These are phyloP conservation scores for Tubosaeta sp. DNA, from an alignment of 768 basidiomycete genomes.

Conservation along the genomic window DNA sequence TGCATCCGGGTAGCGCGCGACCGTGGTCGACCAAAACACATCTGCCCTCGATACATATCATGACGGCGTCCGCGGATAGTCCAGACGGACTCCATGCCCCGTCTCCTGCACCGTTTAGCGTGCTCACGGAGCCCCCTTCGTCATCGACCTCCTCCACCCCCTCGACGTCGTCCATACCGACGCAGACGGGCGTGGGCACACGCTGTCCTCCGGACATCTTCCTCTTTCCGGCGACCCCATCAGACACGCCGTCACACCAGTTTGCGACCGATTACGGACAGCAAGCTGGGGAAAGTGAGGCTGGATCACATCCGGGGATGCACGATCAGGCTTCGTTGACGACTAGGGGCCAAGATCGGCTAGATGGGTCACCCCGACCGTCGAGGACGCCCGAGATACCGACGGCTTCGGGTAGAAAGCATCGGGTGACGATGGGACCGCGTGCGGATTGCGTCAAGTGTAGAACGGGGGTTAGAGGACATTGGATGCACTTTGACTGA, in stretches of 20 bases:
- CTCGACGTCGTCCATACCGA: conserved; percentile 11
- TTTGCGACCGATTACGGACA: conserved; percentile 6
- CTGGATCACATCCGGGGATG: conserved; percentile 2
- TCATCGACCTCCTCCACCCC: conserved; percentile 18
- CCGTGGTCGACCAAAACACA: conserved; percentile 15
- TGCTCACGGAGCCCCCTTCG: conserved; percentile 21
- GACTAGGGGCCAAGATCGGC: conserved; percentile 11
- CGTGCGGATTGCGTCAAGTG: conserved; percentile 67
- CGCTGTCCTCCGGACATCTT: conserved; percentile 27
- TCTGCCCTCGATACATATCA: conserved; percentile 24
- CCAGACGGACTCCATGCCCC: conserved; percentile 2
- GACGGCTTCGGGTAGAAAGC: conserved; percentile 30
- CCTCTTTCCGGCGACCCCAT: conserved; percentile 25
- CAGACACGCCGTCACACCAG: conserved; percentile 14
- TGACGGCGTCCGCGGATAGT: conserved; percentile 9
- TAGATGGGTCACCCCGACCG: conserved; percentile 15
- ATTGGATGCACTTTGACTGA: conserved; percentile 65
- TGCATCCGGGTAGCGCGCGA: conserved; percentile 10
- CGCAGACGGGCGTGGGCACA: not conserved
- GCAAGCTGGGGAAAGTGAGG: not conserved
- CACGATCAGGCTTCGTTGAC: conserved; percentile 2
- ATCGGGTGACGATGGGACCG: conserved; percentile 67
- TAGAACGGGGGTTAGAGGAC: conserved; percentile 60
- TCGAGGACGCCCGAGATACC: conserved; percentile 11
- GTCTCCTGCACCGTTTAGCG: conserved; percentile 25